Conservation (phyloP, 306 rosid species). For the Medicago lupulina region DNA sequence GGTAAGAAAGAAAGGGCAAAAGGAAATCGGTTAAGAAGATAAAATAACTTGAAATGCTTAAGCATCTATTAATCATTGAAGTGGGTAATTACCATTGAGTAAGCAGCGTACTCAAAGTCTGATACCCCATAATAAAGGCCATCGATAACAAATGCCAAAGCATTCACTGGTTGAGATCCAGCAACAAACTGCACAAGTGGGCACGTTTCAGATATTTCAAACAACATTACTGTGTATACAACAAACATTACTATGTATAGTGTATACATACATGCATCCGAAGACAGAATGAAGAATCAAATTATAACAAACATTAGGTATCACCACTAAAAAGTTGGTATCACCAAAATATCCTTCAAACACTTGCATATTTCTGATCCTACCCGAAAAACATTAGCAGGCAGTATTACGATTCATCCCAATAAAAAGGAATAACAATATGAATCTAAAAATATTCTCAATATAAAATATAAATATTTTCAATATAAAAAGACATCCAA, state of each 20-base stretch:
- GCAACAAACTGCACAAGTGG: conserved; percentile 75
- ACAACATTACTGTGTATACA: conserved; percentile 5
- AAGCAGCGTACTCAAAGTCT: conserved; percentile 88
- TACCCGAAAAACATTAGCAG: conserved; percentile 22
- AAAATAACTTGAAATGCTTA: conserved; percentile 10
- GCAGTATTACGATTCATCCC: conserved; percentile 20
- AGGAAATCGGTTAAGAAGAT: conserved; percentile 30
- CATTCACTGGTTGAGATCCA: conserved; percentile 94
- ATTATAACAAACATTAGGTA: conserved; percentile 12
- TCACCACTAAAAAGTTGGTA: neutral
- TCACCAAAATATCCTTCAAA: conserved; percentile 8
- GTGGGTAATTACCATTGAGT: conserved; percentile 74
- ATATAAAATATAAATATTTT: neutral
- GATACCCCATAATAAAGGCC: conserved; percentile 96
- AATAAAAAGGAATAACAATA: conserved; percentile 15
- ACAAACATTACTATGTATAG: neutral
- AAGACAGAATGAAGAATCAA: conserved; percentile 16
- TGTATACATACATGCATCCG: conserved; percentile 22
- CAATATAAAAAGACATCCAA: neutral
- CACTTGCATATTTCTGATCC: conserved; percentile 2
- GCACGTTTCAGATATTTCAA: conserved; percentile 41
- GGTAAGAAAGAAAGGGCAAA: neutral
- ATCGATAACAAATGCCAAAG: conserved; percentile 91
- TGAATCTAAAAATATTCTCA: neutral
- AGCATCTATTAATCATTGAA: conserved; percentile 32